Evolutionary conservation across 192 early-diverging fungal genomes (phyloP).

Genomic region (Podila verticillata): DNA sequence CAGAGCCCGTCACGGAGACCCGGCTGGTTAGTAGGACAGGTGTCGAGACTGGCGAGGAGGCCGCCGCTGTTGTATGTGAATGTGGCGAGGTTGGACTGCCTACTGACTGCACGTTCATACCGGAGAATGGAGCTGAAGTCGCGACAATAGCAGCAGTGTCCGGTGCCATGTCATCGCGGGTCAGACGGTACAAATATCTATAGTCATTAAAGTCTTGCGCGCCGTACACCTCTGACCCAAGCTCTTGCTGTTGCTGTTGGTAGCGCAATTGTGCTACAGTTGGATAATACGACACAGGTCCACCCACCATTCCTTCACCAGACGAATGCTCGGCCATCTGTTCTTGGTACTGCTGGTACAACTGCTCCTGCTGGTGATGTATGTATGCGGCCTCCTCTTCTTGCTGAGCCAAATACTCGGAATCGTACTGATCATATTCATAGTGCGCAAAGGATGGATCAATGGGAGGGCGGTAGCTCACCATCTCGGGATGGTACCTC

Average conservation of each 20-base stretch:
- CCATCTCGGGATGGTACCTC: not conserved
- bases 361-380: constrained; percentile 12
- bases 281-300: not conserved
- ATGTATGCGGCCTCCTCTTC: constrained; percentile 3
- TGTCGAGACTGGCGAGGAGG: not conserved
- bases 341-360: constrained; percentile 1
- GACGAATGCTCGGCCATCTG: not conserved
- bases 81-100: not conserved
- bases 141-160: not conserved
- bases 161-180: not conserved
- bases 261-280: not conserved
- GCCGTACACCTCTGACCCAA: no score
- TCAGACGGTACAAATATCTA: not conserved
- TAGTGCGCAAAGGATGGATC: constrained; percentile 13
- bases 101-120: not conserved
- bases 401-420: not conserved
- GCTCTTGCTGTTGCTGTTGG: constrained; percentile 13
- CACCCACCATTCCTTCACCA: not conserved
- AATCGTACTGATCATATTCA: not conserved
- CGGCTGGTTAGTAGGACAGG: not conserved
- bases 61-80: not conserved
- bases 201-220: constrained; percentile 6
- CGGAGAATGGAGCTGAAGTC: not conserved
- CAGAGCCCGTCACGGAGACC: not conserved
- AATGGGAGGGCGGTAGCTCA: not conserved